phyloP scores from a whole-genome alignment of 768 basidiomycete genomes.

The Boletus vinaceobasis region DNA sequence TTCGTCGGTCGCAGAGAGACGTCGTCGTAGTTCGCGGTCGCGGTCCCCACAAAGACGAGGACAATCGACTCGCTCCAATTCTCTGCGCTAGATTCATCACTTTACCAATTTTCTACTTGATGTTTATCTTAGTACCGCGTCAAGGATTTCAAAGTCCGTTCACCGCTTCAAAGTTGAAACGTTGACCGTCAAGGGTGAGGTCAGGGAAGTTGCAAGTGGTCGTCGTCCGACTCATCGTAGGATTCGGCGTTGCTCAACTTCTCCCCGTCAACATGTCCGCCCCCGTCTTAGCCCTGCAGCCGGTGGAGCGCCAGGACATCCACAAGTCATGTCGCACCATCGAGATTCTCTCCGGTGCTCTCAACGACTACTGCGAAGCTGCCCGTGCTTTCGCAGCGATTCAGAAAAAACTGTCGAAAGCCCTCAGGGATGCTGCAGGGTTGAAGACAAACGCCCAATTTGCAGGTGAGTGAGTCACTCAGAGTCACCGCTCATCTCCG shows the following conservation, averaged over 20 bases:
- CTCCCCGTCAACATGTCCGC: slow-evolving; percentile 9
- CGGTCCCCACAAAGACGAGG: slow-evolving; percentile 24
- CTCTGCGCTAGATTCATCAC: background rate
- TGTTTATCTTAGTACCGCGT: background rate
- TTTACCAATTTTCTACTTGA: background rate
- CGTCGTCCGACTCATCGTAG: background rate
- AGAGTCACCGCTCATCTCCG: background rate
- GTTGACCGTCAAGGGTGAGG: background rate
- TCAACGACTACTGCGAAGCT: slow-evolving; percentile 77
- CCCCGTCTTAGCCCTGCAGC: slow-evolving; percentile 12
- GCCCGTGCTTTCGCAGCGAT: slow-evolving; percentile 55
- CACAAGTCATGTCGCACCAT: slow-evolving; percentile 80
- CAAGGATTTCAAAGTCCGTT: slow-evolving; percentile 24
- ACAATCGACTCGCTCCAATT: background rate
- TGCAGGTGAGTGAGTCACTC: slow-evolving; percentile 47
- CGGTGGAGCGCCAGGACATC: slow-evolving; percentile 66
- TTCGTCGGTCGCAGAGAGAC: background rate
- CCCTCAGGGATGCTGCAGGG: slow-evolving; percentile 60
- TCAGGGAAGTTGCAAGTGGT: background rate
- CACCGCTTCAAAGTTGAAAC: background rate
- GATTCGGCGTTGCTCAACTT: background rate
- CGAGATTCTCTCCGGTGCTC: slow-evolving; percentile 59
- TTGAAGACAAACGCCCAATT: slow-evolving; percentile 59
- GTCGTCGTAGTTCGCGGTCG: slow-evolving; percentile 25
- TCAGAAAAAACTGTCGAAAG: slow-evolving; percentile 75